Conservation (phyloP, 306 rosid genomes). For the Urtica urens region DNA sequence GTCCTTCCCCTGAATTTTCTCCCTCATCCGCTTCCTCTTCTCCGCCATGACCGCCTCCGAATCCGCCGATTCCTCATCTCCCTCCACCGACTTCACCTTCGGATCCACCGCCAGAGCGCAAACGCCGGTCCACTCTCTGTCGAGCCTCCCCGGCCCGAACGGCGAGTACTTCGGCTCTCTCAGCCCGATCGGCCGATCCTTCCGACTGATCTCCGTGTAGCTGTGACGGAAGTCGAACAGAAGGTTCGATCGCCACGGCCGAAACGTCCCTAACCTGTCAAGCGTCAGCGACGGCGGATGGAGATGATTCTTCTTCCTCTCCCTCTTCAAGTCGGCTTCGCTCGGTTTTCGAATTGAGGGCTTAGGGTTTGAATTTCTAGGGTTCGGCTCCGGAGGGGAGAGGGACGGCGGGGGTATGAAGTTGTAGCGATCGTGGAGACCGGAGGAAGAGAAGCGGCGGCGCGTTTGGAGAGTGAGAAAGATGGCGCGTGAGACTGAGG, state of each 20-base stretch:
- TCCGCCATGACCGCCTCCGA: constrained; percentile 52
- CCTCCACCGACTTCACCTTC: constrained; percentile 48
- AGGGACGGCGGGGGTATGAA: constrained; percentile 49
- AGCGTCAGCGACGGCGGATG: constrained; percentile 71
- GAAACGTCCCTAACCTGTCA: constrained; percentile 33
- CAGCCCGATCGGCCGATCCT: constrained; percentile 70
- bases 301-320: constrained; percentile 22
- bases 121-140: constrained; percentile 76
- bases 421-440: constrained; percentile 56
- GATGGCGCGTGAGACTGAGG: constrained; percentile 3
- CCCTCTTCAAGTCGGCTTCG: constrained; percentile 26
- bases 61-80: constrained; percentile 28
- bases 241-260: constrained; percentile 43
- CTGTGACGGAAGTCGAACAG: constrained; percentile 83
- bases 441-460: constrained; percentile 52
- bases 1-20: constrained; percentile 48
- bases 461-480: constrained; percentile 34
- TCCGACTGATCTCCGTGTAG: constrained; percentile 68
- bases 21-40: constrained; percentile 45
- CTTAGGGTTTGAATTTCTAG: constrained; percentile 20
- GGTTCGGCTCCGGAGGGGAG: constrained; percentile 19
- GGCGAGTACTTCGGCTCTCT: constrained; percentile 89
- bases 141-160: constrained; percentile 68
- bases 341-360: too few relatives aligned
- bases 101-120: constrained; percentile 78